Evolutionary conservation across 345 rosid genomes (phyloP).

Genomic region (Hibiscus syriacus): DNA sequence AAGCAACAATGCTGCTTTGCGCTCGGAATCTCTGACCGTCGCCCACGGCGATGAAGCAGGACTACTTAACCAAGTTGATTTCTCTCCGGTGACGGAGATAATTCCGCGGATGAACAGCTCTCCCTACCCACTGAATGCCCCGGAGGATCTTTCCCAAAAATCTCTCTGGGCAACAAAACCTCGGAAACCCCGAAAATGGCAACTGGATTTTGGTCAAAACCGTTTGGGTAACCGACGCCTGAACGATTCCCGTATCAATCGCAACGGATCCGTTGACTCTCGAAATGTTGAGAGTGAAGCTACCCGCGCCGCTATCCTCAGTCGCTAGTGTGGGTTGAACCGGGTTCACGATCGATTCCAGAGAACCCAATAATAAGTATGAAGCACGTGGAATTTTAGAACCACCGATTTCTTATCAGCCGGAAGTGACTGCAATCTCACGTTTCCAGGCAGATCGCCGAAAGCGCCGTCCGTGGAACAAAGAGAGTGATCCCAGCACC

Average conservation of each 20-base stretch:
- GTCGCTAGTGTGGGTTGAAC: slow-evolving; percentile 89
- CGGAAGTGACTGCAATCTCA: slow-evolving; percentile 59
- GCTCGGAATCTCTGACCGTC: slow-evolving; percentile 16
- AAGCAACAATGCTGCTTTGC: slow-evolving; percentile 18
- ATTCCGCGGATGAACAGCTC: slow-evolving; percentile 35
- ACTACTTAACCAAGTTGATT: slow-evolving; percentile 22
- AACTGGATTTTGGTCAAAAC: slow-evolving; percentile 83
- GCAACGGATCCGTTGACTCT: slow-evolving; percentile 73
- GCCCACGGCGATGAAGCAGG: slow-evolving; percentile 48
- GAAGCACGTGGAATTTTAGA: slow-evolving; percentile 73
- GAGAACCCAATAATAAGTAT: slow-evolving; percentile 84
- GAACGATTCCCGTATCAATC: slow-evolving; percentile 68
- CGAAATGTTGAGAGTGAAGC: slow-evolving; percentile 76
- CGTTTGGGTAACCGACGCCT: slow-evolving; percentile 77
- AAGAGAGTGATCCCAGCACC: slow-evolving; percentile 92
- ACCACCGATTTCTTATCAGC: slow-evolving; percentile 68
- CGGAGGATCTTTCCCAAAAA: slow-evolving; percentile 41
- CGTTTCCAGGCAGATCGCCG: slow-evolving; percentile 56
- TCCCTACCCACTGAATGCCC: too few relatives aligned
- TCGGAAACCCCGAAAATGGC: slow-evolving; percentile 80
- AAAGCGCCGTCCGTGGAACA: slow-evolving; percentile 70
- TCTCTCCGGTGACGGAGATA: slow-evolving; percentile 43
- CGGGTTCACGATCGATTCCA: slow-evolving; percentile 85
- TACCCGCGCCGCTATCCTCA: slow-evolving; percentile 67
- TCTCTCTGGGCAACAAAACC: slow-evolving; percentile 72